Evolutionary conservation across 1,139 yeast species (phyloP).

Genomic region (Saccharomyces hybrid): DNA sequence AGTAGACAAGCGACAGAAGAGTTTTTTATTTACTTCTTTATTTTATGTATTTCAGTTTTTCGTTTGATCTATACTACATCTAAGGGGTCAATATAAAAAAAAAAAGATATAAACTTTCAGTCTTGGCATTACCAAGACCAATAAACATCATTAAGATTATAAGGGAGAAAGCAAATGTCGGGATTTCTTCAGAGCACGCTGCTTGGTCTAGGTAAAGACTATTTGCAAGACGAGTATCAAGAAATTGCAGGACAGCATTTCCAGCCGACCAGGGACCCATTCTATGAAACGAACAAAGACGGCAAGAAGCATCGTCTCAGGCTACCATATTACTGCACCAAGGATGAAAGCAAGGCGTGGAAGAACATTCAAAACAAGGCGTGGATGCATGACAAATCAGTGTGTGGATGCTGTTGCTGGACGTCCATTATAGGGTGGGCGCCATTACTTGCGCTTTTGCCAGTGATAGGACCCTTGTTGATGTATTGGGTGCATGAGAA

Average conservation of each 20-base stretch:
- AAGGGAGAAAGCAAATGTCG: conserved; percentile 5
- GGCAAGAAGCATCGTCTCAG: conserved; percentile 49
- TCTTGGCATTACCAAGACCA: not conserved
- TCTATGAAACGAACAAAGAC: conserved; percentile 38
- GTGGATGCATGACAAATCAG: conserved; percentile 77
- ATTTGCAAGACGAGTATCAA: conserved; percentile 21
- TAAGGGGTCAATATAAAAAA: not conserved
- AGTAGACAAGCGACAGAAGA: not conserved
- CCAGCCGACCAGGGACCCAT: conserved; percentile 50
- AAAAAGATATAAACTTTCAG: not conserved
- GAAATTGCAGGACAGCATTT: conserved; percentile 27
- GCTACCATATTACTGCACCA: conserved; percentile 52
- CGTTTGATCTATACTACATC: not conserved
- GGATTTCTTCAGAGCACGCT: conserved; percentile 3
- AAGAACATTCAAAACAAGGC: conserved; percentile 65
- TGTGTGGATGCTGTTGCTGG: conserved; percentile 70
- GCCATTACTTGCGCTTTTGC: conserved; percentile 59
- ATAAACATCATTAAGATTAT: not conserved
- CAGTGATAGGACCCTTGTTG: conserved; percentile 70
- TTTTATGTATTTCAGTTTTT: not conserved
- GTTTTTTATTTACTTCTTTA: not conserved
- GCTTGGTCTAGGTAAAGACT: conserved; percentile 14
- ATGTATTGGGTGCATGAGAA: conserved; percentile 75
- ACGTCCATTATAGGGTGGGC: conserved; percentile 71
- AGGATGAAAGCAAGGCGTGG: conserved; percentile 61